phyloP scores from a whole-genome alignment of 257 asterid genomes.

The Solanum dulcamara region DNA sequence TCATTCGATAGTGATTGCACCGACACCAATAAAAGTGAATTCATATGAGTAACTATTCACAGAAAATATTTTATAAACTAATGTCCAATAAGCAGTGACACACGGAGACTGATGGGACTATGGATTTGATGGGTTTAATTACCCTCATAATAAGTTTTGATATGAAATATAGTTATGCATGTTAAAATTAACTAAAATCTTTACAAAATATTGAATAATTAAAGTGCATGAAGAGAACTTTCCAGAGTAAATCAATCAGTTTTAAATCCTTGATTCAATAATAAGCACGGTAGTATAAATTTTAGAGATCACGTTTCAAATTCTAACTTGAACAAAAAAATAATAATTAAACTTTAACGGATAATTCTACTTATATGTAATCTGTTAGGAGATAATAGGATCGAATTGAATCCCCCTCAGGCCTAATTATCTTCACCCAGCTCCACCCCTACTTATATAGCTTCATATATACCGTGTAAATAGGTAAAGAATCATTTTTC shows the following conservation, averaged over 20 bases:
- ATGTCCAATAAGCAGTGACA: neutral
- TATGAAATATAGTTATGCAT: neutral
- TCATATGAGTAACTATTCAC: neutral
- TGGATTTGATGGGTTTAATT: neutral
- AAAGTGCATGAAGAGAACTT: neutral
- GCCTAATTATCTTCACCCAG: neutral
- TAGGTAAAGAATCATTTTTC: neutral
- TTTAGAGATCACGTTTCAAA: neutral
- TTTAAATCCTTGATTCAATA: neutral
- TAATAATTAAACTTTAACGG: accelerated
- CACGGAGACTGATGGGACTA: neutral
- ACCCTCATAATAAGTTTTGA: neutral
- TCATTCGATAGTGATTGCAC: neutral
- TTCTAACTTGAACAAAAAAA: accelerated
- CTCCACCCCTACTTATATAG: neutral
- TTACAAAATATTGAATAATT: neutral
- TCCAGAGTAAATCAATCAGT: neutral
- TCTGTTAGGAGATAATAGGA: neutral
- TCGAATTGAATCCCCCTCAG: neutral
- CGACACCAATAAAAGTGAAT: neutral
- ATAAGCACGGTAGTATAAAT: neutral
- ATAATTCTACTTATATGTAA: neutral
- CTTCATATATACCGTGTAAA: neutral
- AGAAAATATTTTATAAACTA: neutral
- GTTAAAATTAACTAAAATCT: neutral